phyloP scores from a whole-genome alignment of 352 stramenopile species.

The Thraustochytrium striatum region DNA sequence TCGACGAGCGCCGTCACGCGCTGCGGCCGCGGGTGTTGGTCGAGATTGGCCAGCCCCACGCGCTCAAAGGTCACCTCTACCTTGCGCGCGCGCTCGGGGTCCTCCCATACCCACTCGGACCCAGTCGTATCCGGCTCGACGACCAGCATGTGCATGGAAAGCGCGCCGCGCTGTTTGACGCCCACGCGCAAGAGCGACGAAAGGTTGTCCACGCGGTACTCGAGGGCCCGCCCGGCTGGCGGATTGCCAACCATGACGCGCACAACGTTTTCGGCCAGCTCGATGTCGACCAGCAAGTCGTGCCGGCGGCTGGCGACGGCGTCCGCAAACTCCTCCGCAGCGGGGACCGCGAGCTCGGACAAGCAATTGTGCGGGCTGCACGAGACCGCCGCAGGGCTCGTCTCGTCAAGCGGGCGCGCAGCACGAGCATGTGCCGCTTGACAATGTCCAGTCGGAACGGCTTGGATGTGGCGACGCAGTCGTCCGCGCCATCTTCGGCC shows the following conservation, averaged over 20 bases:
- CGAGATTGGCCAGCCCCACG: neutral
- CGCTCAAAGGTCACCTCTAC: slow-evolving; percentile 22
- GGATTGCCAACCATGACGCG: slow-evolving; percentile 11
- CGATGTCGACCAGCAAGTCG: neutral
- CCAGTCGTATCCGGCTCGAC: neutral
- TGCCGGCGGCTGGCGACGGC: no score
- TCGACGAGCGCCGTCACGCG: neutral
- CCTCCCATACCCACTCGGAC: slow-evolving; percentile 35
- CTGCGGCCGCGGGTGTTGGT: neutral
- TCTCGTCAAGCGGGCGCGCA: neutral
- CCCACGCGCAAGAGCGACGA: slow-evolving; percentile 27
- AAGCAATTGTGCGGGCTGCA: slow-evolving; percentile 20
- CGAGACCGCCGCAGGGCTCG: neutral
- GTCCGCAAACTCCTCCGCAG: neutral
- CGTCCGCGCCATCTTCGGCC: neutral
- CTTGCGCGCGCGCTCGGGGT: neutral
- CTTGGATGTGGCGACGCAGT: neutral
- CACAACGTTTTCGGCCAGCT: slow-evolving; percentile 45
- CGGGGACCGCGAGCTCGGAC: neutral
- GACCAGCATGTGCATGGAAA: neutral
- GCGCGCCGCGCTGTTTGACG: slow-evolving; percentile 6
- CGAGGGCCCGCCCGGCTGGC: neutral
- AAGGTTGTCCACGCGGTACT: slow-evolving; percentile 45
- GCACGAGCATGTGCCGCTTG: slow-evolving; percentile 18
- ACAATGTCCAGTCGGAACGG: slow-evolving; percentile 36